phyloP scores from a whole-genome alignment of 345 rosid genomes.

The Populus pruinosa region DNA sequence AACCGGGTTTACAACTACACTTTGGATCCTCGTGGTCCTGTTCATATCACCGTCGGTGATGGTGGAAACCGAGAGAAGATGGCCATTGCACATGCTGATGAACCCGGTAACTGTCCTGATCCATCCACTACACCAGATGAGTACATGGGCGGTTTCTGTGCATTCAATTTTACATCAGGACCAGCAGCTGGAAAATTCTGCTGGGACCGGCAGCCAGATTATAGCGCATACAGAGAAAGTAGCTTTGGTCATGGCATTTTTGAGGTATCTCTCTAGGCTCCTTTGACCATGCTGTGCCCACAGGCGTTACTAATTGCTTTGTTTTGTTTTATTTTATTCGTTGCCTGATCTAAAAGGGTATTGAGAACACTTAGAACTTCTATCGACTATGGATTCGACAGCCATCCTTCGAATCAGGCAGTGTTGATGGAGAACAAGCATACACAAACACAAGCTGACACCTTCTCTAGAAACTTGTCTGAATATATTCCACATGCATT shows the following conservation, averaged over 20 bases:
- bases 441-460: no score
- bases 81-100: constrained; percentile 69
- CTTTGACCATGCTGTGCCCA: not conserved
- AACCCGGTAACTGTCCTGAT: constrained; percentile 73
- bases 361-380: not conserved
- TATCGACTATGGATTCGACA: no score
- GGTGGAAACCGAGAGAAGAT: constrained; percentile 75
- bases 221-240: constrained; percentile 83
- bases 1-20: constrained; percentile 80
- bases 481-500: not conserved
- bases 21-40: constrained; percentile 78
- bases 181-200: constrained; percentile 70
- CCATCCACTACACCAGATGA: constrained; percentile 53
- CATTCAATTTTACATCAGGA: constrained; percentile 71
- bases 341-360: not conserved
- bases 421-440: no score
- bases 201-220: constrained; percentile 90
- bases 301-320: no score
- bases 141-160: constrained; percentile 63
- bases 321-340: not conserved
- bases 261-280: constrained; percentile 51
- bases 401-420: no score
- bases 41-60: constrained; percentile 67
- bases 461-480: no score
- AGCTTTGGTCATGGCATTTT: constrained; percentile 94